Base-by-base conservation (phyloP, 2,329 filamentous ascomycete species). In the Trichothecium roseum region DNA sequence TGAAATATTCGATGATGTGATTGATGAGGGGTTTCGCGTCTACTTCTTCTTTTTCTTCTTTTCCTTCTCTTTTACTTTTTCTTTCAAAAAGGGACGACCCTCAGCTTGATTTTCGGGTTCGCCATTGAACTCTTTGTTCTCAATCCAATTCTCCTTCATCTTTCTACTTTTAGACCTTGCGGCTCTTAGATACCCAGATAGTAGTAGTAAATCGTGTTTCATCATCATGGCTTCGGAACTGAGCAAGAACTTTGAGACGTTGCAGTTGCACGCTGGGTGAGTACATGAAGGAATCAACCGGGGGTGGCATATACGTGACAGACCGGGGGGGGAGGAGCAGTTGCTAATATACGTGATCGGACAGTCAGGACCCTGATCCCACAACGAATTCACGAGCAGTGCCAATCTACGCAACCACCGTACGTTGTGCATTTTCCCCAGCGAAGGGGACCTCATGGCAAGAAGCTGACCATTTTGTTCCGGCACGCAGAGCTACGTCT, bases 341-440 rank as follows among this genome's bases (percentile, higher is more conserved):
- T 36, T 5, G 30, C 35, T 39, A 41, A 38, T 42, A n/a, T 41
- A 26, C 30, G 22, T n/a, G n/a, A n/a, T 42, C 18, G 32, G 30
- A 35, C 48, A 93, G 86, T 42, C 84, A 94, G 48, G 69, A 78
- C 50, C 78, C 84, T 17, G 91, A 96, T 56, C 64, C 83, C 18
- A 59, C 78, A 3, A 94, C 89, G 42, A 89, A 93, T 41, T 73
- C 91, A 18, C 78, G 91, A 50, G 91, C 89, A 32, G 87, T 95
- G 8, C 91, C 91, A 36, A 96, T 98, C 55, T 96, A 96, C 57
- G 87, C 89, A 12, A 88, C 88, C 5, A 89, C 81, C n/a, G 72
- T 74, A 37, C 40, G 78, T 74, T 56, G 33, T 62, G 15, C n/a
- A n/a, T n/a, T n/a, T n/a, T n/a, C n/a, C n/a, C n/a, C n/a, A n/a